Base-by-base conservation (phyloP, 2,329 filamentous ascomycete species). In the Trichoderma harzianum region DNA sequence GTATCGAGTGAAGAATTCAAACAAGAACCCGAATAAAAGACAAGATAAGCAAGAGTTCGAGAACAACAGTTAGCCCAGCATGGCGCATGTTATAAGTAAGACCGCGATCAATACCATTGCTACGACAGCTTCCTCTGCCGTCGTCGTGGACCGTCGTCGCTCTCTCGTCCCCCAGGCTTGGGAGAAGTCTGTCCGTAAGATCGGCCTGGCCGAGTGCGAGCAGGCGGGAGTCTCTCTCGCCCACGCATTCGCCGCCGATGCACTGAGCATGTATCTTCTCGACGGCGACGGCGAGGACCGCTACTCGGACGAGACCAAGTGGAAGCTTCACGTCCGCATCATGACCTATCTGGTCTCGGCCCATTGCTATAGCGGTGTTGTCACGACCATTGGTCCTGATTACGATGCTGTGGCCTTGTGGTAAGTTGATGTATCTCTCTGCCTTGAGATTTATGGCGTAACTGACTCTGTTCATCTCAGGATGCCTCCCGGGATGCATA, bases 321-420 rank as follows among this genome's bases (percentile, higher is more conserved):
- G 92, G 91, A 88, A 89, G 75, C 85, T 96, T 60, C 93, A 96
- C 80, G 86, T 92, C 75, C 88, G 91, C 78, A 91, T 94, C 76
- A 89, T 95, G 84, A 91, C 90, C 76, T 95, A 94, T 81, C 87
- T 93, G 76, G 90, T 91, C 64, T 92, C 93, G 72, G 90, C 92
- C 73, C 92, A 94, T 79, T 90, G 89, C 80, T 86, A 92, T 77
- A 90, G 90, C 76, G 93, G 93, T 70, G 81, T 93, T 72, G 93
- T 93, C 69, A 91, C 92, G 60, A 90, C 91, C 70, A 89, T 93
- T 73, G 93, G 93, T 21, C 87, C 90, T 7, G 89, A 94, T 78
- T 93, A 92, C 78, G 93, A 93, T 75, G 91, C 89, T 74, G 90
- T 96, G 69, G 92, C 92, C 71, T 84, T 96, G 67, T 96, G 93